These are phyloP conservation scores for Endothia cerciana DNA, from an alignment of 2,329 filamentous ascomycete genomes.

Conservation along the genomic window DNA sequence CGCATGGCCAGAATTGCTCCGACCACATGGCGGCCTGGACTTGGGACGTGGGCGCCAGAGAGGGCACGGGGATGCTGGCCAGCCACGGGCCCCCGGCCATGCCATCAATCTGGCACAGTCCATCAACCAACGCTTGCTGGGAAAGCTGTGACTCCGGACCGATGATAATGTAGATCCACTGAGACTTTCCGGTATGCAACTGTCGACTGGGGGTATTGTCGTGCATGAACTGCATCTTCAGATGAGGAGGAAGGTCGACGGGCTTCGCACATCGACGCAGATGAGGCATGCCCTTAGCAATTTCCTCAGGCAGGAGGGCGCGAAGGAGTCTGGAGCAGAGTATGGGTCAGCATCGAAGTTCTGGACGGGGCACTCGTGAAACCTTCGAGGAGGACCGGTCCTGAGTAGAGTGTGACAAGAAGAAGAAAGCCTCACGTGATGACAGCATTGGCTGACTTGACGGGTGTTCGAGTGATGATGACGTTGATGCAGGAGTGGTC, in stretches of 20 bases:
- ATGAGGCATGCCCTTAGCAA: constrained; percentile 69
- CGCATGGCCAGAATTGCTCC: constrained; percentile 78
- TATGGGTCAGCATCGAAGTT: constrained; percentile 33
- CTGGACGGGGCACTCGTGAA: neutral
- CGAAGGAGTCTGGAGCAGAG: constrained; percentile 53
- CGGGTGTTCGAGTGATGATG: constrained; percentile 73
- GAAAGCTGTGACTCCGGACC: constrained; percentile 56
- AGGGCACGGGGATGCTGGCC: constrained; percentile 68
- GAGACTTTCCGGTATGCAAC: constrained; percentile 63
- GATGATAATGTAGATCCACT: constrained; percentile 62
- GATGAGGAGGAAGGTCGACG: constrained; percentile 66
- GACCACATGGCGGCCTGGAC: constrained; percentile 77
- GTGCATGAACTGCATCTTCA: constrained; percentile 66
- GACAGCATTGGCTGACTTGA: constrained; percentile 71
- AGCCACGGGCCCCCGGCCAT: constrained; percentile 56
- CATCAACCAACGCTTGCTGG: constrained; percentile 54
- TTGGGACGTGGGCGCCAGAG: constrained; percentile 74
- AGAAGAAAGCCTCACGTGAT: constrained; percentile 62
- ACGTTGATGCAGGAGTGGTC: constrained; percentile 63
- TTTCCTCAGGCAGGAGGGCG: constrained; percentile 60
- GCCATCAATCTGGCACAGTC: constrained; percentile 53
- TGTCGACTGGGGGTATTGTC: constrained; percentile 57
- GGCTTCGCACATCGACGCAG: constrained; percentile 77
- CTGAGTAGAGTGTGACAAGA: neutral
- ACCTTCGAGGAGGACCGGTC: neutral